phyloP scores from a whole-genome alignment of 805 yeast species.

The Monosporozyma aerobia region DNA sequence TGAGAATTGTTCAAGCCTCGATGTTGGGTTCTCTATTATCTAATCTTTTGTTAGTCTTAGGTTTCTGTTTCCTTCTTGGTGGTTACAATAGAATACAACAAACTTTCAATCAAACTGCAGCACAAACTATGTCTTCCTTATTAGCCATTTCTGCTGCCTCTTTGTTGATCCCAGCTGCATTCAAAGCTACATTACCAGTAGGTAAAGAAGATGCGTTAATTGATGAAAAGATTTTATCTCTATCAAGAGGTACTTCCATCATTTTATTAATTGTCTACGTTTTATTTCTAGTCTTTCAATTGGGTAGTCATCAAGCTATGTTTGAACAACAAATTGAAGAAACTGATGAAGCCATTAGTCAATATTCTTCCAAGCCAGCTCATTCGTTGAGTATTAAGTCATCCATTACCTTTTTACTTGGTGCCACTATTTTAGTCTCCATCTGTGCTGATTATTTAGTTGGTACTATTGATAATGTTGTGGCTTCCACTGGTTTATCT shows the following conservation, averaged over 20 bases:
- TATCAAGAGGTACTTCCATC: slow-evolving; percentile 81
- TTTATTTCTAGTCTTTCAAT: slow-evolving; percentile 76
- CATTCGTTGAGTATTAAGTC: slow-evolving; percentile 41
- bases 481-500: slow-evolving; percentile 72
- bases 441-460: slow-evolving; percentile 90
- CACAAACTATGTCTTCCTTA: slow-evolving; percentile 93
- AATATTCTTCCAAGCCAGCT: slow-evolving; percentile 12
- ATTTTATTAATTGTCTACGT: slow-evolving; percentile 69
- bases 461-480: slow-evolving; percentile 86
- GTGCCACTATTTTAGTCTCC: slow-evolving; percentile 72
- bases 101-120: slow-evolving; percentile 88
- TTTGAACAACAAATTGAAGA: slow-evolving; percentile 51
- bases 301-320: slow-evolving; percentile 70
- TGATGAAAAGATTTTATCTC: slow-evolving; percentile 45
- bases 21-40: slow-evolving; percentile 93
- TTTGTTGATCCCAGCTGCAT: slow-evolving; percentile 89
- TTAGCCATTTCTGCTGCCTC: slow-evolving; percentile 88
- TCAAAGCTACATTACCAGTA: slow-evolving; percentile 66
- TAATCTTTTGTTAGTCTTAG: slow-evolving; percentile 79
- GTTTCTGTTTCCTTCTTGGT: slow-evolving; percentile 92
- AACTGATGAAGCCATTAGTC: slow-evolving; percentile 29
- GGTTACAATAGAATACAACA: slow-evolving; percentile 83
- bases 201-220: slow-evolving; percentile 30
- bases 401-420: slow-evolving; percentile 44
- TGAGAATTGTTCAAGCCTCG: slow-evolving; percentile 91